Base-by-base conservation (phyloP, 2,329 filamentous ascomycete genomes). In the Neofusicoccum cordaticola region DNA sequence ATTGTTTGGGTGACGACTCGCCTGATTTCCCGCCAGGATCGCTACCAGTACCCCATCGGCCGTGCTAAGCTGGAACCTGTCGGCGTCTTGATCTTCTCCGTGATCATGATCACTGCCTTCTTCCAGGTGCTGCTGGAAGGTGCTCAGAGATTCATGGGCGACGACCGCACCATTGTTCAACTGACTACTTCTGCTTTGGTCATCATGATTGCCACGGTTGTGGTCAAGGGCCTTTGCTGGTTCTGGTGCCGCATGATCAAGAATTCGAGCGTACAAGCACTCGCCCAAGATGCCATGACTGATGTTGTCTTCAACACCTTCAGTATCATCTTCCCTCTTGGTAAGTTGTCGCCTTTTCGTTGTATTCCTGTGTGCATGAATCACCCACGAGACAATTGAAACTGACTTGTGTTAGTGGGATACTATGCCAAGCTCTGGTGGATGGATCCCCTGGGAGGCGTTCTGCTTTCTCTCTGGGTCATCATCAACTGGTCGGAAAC, bases 271-370 rank as follows among this genome's bases (percentile, higher is more conserved):
- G 92, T 96, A 4, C 91, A 93, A 74, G 92, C 92, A 1, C 80
- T 96, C 69, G 86, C 86, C 0, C 86, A 88, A 69, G 86, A 89
- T 68, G 86, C 86, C 12, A 82, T 86, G 77, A 84, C 91, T 0
- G 91, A 96, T 72, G 90, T 97, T 34, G 88, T 96, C 37, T 97
- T 97, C 84, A 97, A 97, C 78, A 87, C 86, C 0, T 94, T 95
- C 71, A 93, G 90, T 68, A 95, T 96, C 72, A 83, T 95, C 27
- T 96, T 96, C 73, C 93, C 93, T 1, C 85, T 96, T 8, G 71
- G 84, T 86, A 76, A 68, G 81, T 76, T 6, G 31, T 34, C 42
- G 11, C 34, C 13, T 22, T 64, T n/a, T 7, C 17, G 15, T 9
- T 2, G 4, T 27, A 0, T 11, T 27, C 12, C n/a, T 27, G 4